These are phyloP conservation scores for Moricandia moricandioides DNA, from an alignment of 345 rosid species.

Conservation along the genomic window DNA sequence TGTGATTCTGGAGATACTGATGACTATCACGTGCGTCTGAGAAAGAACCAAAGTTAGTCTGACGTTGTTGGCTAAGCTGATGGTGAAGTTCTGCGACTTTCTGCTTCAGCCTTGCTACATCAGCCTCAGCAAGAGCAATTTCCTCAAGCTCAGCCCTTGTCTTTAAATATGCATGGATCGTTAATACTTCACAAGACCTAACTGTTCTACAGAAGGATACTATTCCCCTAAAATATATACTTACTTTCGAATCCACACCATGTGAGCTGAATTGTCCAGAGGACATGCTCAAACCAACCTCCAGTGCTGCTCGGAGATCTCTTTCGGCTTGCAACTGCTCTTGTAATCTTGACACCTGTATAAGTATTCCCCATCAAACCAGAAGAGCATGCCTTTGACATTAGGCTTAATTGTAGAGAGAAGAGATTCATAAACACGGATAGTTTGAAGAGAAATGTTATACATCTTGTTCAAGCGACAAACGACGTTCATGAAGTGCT, in stretches of 20 bases:
- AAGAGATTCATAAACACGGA: background rate
- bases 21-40: slow-evolving; percentile 73
- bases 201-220: background rate
- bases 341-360: slow-evolving; percentile 90
- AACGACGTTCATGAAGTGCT: slow-evolving; percentile 96
- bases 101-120: slow-evolving; percentile 97
- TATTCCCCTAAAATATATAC: slow-evolving; percentile 28
- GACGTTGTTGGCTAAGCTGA: slow-evolving; percentile 96
- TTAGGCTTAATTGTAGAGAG: background rate
- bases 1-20: slow-evolving; percentile 75
- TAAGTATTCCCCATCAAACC: slow-evolving; percentile 25
- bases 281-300: slow-evolving; percentile 98
- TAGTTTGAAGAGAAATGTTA: background rate
- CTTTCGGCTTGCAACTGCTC: slow-evolving; percentile 99
- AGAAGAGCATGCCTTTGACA: slow-evolving; percentile 7
- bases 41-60: slow-evolving; percentile 73
- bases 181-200: background rate
- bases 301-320: slow-evolving; percentile 97
- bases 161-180: slow-evolving; percentile 47
- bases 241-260: slow-evolving; percentile 91
- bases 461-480: slow-evolving; percentile 99
- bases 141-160: slow-evolving; percentile 99
- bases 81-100: slow-evolving; percentile 98
- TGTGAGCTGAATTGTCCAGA: slow-evolving; percentile 86
- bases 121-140: slow-evolving; percentile 99